Conservation (phyloP, 106 monocot species). For the Gastrodia elata region DNA sequence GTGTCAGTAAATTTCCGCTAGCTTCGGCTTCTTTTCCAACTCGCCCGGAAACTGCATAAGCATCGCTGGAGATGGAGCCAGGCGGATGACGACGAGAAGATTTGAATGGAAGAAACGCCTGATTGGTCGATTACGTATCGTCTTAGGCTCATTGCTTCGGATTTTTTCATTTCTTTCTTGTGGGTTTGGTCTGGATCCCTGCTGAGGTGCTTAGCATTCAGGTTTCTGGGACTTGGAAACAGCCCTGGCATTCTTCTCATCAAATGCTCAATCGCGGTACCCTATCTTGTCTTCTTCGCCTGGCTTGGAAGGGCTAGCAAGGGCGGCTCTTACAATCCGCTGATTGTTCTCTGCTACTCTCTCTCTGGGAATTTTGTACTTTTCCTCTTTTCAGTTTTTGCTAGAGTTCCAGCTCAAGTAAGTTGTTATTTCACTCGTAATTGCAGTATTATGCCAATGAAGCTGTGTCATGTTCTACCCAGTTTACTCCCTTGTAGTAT, state of each 20-base stretch:
- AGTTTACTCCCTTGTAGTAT: background rate
- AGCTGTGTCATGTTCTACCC: background rate
- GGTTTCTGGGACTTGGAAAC: constrained; percentile 19
- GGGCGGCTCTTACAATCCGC: constrained; percentile 38
- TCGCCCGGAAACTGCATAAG: too few relatives aligned
- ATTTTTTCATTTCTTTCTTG: constrained; percentile 38
- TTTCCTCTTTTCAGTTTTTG: constrained; percentile 27
- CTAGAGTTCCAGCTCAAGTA: constrained; percentile 35
- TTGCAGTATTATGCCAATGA: background rate
- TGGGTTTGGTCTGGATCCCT: constrained; percentile 52
- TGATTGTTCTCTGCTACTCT: constrained; percentile 34
- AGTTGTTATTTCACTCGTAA: background rate
- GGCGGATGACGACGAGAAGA: background rate
- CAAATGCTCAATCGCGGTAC: constrained; percentile 21
- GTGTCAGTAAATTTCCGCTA: too few relatives aligned
- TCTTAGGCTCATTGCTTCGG: constrained; percentile 19
- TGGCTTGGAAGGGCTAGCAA: constrained; percentile 18
- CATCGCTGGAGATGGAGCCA: background rate
- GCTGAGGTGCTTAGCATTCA: constrained; percentile 23
- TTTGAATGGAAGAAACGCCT: background rate
- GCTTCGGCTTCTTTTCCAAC: too few relatives aligned
- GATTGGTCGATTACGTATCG: background rate
- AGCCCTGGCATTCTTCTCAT: constrained; percentile 7
- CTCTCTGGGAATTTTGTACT: constrained; percentile 16
- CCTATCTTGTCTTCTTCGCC: constrained; percentile 25